Evolutionary conservation across 345 rosid species (phyloP).

Genomic region (Gossypium herbaceum): DNA sequence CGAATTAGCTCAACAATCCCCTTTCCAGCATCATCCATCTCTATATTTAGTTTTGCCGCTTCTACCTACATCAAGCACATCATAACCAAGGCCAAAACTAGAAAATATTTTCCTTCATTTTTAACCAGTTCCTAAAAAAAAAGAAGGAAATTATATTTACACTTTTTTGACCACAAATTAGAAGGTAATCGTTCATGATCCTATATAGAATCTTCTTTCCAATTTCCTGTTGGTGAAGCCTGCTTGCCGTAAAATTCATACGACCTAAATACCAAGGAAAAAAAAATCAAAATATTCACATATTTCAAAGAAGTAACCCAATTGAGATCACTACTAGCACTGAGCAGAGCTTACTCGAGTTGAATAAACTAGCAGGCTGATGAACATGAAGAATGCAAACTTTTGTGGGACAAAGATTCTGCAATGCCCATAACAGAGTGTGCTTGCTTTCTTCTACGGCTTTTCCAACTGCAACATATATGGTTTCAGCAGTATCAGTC

Average conservation of each 20-base stretch:
- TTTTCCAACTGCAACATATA: conserved; percentile 59
- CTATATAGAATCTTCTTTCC: conserved; percentile 20
- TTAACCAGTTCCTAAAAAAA: conserved; percentile 5
- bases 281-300: not conserved
- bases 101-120: not conserved
- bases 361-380: conserved; percentile 15
- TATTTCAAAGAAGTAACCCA: not conserved
- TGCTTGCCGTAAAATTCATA: conserved; percentile 4
- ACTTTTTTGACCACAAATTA: conserved; percentile 23
- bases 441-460: conserved; percentile 41
- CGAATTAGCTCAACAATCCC: conserved; percentile 45
- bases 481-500: conserved; percentile 30
- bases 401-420: conserved; percentile 34
- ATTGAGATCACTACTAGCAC: not conserved
- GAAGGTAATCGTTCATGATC: conserved; percentile 33
- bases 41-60: conserved; percentile 24
- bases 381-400: conserved; percentile 42
- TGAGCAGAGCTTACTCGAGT: conserved; percentile 11
- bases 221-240: conserved; percentile 7
- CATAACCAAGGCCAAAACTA: not conserved
- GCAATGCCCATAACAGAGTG: conserved; percentile 53
- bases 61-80: not conserved
- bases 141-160: conserved; percentile 13
- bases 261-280: not conserved
- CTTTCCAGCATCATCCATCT: conserved; percentile 30